Percentiles rank a stretch among this genome's conserved stretches.
Evolutionary conservation across 2,329 filamentous ascomycete species (phyloP).

Genomic region (Colletotrichum eremochloae): DNA sequence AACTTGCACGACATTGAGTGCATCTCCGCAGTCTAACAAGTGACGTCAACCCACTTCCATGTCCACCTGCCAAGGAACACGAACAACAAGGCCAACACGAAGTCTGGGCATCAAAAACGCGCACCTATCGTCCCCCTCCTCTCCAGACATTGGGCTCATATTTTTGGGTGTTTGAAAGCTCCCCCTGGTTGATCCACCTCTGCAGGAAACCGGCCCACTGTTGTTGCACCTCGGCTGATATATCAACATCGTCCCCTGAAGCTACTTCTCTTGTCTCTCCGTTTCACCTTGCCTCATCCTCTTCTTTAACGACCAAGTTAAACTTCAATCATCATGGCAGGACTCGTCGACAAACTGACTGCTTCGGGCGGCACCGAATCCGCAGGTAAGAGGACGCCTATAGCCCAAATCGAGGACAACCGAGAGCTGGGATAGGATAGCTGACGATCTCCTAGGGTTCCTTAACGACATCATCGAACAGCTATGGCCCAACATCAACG

Average conservation of each 20-base stretch:
- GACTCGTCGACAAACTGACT: slow-evolving; percentile 55
- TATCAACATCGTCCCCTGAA: slow-evolving; percentile 5
- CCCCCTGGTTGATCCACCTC: slow-evolving; percentile 4
- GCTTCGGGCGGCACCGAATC: slow-evolving; percentile 57
- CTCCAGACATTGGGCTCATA: slow-evolving; percentile 5
- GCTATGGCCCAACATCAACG: slow-evolving; percentile 63
- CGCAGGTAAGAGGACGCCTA: slow-evolving; percentile 47
- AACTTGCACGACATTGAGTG: slow-evolving; percentile 5
- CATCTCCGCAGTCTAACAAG: slow-evolving; percentile 9
- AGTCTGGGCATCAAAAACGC: slow-evolving; percentile 23
- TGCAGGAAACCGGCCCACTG: slow-evolving; percentile 4
- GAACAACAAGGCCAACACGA: slow-evolving; percentile 5
- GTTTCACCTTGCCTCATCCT: not conserved
- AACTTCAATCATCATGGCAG: slow-evolving; percentile 47
- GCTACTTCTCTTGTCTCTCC: not conserved
- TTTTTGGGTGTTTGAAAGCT: not conserved
- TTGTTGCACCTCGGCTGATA: not conserved
- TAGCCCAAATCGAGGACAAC: not conserved
- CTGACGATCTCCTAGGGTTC: slow-evolving; percentile 50
- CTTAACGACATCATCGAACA: slow-evolving; percentile 62
- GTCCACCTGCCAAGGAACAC: slow-evolving; percentile 17
- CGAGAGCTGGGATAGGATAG: not conserved
- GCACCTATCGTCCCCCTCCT: not conserved
- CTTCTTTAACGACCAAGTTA: not conserved
- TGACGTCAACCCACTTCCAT: slow-evolving; percentile 26